Percentiles rank a stretch among this genome's conserved stretches.
phyloP scores from a whole-genome alignment of 2,329 filamentous ascomycete species.

The Colletotrichum limetticola region DNA sequence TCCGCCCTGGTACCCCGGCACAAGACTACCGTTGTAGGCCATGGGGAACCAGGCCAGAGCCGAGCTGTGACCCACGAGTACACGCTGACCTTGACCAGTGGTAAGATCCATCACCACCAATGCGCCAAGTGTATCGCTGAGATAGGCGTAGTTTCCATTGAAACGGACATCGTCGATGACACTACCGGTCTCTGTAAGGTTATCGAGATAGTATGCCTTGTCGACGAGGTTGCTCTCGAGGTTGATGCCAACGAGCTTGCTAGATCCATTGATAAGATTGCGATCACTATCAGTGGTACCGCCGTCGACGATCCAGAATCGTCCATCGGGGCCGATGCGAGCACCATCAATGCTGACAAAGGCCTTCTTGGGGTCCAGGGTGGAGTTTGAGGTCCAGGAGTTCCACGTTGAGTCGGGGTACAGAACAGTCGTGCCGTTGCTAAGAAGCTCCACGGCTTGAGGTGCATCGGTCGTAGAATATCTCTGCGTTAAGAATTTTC shows the following conservation, averaged over 20 bases:
- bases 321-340: slow-evolving; percentile 7
- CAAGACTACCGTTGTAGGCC: slow-evolving; percentile 12
- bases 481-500: slow-evolving; percentile 9
- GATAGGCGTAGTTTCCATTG: slow-evolving; percentile 3
- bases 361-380: slow-evolving; percentile 2
- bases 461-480: slow-evolving; percentile 9
- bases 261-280: neutral
- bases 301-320: slow-evolving; percentile 14
- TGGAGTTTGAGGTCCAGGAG: slow-evolving; percentile 7
- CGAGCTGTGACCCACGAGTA: slow-evolving; percentile 2
- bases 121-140: slow-evolving; percentile 16
- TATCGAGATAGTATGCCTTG: slow-evolving; percentile 15
- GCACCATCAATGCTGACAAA: slow-evolving; percentile 14
- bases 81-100: neutral
- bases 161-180: slow-evolving; percentile 13
- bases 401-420: slow-evolving; percentile 7
- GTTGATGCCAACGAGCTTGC: slow-evolving; percentile 14
- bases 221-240: slow-evolving; percentile 10
- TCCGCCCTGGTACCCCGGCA: slow-evolving; percentile 6
- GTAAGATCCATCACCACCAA: slow-evolving; percentile 3
- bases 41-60: slow-evolving; percentile 17
- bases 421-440: neutral
- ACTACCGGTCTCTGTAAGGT: neutral
- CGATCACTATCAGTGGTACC: neutral
- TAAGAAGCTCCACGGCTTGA: slow-evolving; percentile 2